These are phyloP conservation scores for Glaciozyma antarctica DNA, from an alignment of 768 basidiomycete genomes.

Conservation along the genomic window DNA sequence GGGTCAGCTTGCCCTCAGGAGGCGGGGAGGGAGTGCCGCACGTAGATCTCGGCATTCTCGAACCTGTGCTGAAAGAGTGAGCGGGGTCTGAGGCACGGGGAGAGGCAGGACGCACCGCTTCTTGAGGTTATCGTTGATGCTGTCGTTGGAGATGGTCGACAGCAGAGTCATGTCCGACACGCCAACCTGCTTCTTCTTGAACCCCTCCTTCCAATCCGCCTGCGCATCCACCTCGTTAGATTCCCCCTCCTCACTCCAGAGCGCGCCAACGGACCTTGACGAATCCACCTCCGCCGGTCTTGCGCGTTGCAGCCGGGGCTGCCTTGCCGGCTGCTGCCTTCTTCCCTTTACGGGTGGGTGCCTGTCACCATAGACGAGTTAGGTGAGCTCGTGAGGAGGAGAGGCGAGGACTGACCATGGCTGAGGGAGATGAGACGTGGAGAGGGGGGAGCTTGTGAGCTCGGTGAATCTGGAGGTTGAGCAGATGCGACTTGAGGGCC, in stretches of 20 bases:
- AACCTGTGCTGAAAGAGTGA: conserved; percentile 7
- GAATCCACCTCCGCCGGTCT: conserved; percentile 15
- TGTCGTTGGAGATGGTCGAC: conserved; percentile 92
- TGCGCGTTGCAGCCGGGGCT: conserved; percentile 14
- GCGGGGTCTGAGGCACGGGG: background rate
- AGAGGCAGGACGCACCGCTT: conserved; percentile 55
- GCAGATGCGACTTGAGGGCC: too few relatives aligned
- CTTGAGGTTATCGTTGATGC: conserved; percentile 94
- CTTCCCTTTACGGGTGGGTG: conserved; percentile 25
- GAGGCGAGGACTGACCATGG: background rate
- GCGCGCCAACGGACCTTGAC: conserved; percentile 15
- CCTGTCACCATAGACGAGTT: conserved; percentile 3
- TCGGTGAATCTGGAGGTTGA: too few relatives aligned
- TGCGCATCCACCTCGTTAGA: conserved; percentile 38
- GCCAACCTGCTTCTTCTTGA: conserved; percentile 97
- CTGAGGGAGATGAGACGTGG: background rate
- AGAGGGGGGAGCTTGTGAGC: background rate
- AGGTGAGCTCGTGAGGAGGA: background rate
- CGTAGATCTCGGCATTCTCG: conserved; percentile 88
- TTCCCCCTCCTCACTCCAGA: background rate
- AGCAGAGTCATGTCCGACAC: conserved; percentile 98
- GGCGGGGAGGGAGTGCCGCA: conserved; percentile 30
- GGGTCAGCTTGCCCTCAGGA: background rate
- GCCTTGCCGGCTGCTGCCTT: conserved; percentile 10
- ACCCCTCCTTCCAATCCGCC: conserved; percentile 99